A percentile compares a stretch with the other conserved stretches of the same genome.
These are phyloP conservation scores for Wickerhamiella pararugosa DNA, from an alignment of 1,139 yeast genomes.

Conservation along the genomic window DNA sequence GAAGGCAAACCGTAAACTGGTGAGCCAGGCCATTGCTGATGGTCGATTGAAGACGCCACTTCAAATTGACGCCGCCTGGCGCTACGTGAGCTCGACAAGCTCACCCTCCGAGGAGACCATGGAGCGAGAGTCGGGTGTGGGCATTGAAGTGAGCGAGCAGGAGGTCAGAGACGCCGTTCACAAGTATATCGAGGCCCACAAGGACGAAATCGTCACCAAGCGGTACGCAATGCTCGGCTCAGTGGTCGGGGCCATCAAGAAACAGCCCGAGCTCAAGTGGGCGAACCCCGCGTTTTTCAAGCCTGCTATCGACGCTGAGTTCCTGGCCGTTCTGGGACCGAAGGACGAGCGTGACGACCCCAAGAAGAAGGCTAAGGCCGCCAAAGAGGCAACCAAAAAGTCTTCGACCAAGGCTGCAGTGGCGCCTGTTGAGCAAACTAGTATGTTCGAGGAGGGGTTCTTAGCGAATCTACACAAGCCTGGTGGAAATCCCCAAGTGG, in stretches of 20 bases:
- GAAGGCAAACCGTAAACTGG: slow-evolving; percentile 30
- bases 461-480: slow-evolving; percentile 89
- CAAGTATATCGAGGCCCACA: slow-evolving; percentile 43
- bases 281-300: slow-evolving; percentile 79
- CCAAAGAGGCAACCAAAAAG: slow-evolving; percentile 16
- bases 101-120: slow-evolving; percentile 34
- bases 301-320: slow-evolving; percentile 66
- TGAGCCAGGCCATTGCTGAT: slow-evolving; percentile 47
- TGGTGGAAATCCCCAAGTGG: slow-evolving; percentile 85
- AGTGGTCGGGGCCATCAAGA: slow-evolving; percentile 61
- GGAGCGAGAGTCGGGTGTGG: slow-evolving; percentile 64
- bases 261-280: slow-evolving; percentile 68
- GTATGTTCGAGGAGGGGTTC: slow-evolving; percentile 89
- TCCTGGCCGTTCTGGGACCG: slow-evolving; percentile 66
- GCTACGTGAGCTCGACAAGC: slow-evolving; percentile 44
- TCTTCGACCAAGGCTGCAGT: slow-evolving; percentile 15
- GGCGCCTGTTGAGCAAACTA: slow-evolving; percentile 18
- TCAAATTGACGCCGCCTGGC: slow-evolving; percentile 71
- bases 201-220: slow-evolving; percentile 44
- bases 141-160: slow-evolving; percentile 51
- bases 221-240: slow-evolving; percentile 69
- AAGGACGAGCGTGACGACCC: slow-evolving; percentile 87
- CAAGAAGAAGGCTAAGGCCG: slow-evolving; percentile 52
- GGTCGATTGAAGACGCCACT: slow-evolving; percentile 50
- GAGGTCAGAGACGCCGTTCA: slow-evolving; percentile 46